phyloP scores from a whole-genome alignment of 306 rosid genomes.

The Vigna unguiculata region DNA sequence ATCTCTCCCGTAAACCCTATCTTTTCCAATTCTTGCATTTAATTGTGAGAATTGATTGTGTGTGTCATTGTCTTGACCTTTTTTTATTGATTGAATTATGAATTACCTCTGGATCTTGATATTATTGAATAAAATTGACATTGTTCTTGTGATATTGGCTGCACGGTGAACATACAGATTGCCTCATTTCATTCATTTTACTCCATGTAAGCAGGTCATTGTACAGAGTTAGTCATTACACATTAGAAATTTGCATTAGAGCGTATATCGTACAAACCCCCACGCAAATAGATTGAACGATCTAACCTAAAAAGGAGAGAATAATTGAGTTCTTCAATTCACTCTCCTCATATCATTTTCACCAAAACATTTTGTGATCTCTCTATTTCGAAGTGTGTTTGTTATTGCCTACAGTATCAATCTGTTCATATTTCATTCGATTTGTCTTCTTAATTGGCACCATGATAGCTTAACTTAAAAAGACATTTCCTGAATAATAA shows the following conservation, averaged over 20 bases:
- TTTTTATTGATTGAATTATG: background rate
- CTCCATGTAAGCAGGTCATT: background rate
- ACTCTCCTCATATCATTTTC: background rate
- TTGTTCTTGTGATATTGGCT: background rate
- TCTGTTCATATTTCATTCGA: constrained; percentile 22
- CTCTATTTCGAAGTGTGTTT: constrained; percentile 1
- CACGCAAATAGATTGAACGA: background rate
- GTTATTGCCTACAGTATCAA: constrained; percentile 12
- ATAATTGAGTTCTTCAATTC: background rate
- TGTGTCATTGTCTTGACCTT: background rate
- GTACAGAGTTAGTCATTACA: background rate
- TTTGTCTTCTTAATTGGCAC: constrained; percentile 19
- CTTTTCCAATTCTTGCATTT: background rate
- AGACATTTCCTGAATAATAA: constrained; percentile 19
- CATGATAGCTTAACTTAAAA: constrained; percentile 38
- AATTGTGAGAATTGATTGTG: background rate
- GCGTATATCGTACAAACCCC: background rate
- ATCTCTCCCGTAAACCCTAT: background rate
- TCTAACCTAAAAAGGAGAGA: background rate
- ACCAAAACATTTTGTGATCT: constrained; percentile 4
- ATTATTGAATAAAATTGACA: background rate
- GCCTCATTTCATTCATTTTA: background rate
- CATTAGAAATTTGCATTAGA: background rate
- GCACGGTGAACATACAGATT: background rate
- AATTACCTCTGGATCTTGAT: background rate